Evolutionary conservation across 352 stramenopile genomes (phyloP).

Genomic region (Phytophthora pisi): DNA sequence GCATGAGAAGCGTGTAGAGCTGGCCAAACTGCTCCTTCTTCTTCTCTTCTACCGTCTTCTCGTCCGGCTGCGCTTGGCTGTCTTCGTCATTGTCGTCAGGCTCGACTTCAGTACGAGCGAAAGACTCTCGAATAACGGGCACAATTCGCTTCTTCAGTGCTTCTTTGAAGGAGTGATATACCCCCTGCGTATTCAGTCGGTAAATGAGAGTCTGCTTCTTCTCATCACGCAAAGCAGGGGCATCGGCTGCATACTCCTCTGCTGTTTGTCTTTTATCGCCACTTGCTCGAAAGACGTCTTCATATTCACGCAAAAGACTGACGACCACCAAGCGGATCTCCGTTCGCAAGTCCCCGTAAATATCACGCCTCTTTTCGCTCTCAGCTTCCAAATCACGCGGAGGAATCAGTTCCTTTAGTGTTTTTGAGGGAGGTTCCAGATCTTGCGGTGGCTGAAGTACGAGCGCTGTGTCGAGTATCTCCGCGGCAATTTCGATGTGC

Average conservation of each 20-base stretch:
- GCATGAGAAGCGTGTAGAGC: constrained; percentile 75
- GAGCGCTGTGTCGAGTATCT: constrained; percentile 45
- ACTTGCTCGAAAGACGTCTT: constrained; percentile 34
- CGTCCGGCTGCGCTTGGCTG: constrained; percentile 4
- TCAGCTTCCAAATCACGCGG: constrained; percentile 55
- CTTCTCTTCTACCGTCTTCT: constrained; percentile 28
- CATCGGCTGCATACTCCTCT: constrained; percentile 16
- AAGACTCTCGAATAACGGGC: constrained; percentile 67
- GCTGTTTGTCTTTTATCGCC: constrained; percentile 17
- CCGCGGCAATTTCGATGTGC: constrained; percentile 29
- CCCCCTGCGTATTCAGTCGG: constrained; percentile 73
- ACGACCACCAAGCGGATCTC: constrained; percentile 69
- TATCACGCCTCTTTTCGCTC: constrained; percentile 47
- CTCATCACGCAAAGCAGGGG: constrained; percentile 51
- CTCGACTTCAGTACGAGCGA: constrained; percentile 34
- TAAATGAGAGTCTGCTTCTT: constrained; percentile 80
- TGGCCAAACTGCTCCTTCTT: constrained; percentile 70
- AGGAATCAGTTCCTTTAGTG: constrained; percentile 60
- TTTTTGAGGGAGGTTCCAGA: constrained; percentile 29
- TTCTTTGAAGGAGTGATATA: constrained; percentile 86
- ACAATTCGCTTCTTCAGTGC: constrained; percentile 84
- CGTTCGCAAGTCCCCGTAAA: constrained; percentile 47
- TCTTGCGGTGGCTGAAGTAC: constrained; percentile 43
- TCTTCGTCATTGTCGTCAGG: constrained; percentile 26
- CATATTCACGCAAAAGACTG: constrained; percentile 70